A percentile compares a stretch with the other conserved stretches of the same genome.
phyloP scores from a whole-genome alignment of 306 rosid species.

The Ziziphus jujuba region DNA sequence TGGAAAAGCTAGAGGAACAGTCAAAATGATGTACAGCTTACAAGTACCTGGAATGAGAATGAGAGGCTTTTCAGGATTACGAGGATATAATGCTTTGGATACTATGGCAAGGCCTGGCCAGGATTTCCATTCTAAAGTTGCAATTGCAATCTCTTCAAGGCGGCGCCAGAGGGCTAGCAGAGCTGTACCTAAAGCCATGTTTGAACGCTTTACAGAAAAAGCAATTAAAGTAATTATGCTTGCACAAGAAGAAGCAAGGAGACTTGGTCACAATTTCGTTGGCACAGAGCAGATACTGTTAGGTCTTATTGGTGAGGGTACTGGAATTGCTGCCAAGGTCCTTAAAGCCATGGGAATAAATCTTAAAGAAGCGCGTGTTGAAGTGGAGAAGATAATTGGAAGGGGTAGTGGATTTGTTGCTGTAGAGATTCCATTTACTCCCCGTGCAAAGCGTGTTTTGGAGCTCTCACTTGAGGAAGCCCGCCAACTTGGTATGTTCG shows the following conservation, averaged over 20 bases:
- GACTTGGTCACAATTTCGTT: conserved; percentile 97
- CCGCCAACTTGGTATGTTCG: conserved; percentile 82
- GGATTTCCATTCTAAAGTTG: conserved; percentile 60
- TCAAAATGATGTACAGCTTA: conserved; percentile 53
- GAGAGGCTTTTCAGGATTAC: conserved; percentile 66
- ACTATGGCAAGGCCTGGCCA: conserved; percentile 48
- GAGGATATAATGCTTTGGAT: conserved; percentile 64
- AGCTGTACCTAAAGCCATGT: conserved; percentile 83
- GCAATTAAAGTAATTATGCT: conserved; percentile 97
- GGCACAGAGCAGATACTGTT: conserved; percentile 99
- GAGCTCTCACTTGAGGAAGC: conserved; percentile 98
- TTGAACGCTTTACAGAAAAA: conserved; percentile 96
- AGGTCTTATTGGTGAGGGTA: conserved; percentile 98
- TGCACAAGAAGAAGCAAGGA: conserved; percentile 98
- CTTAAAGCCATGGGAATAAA: conserved; percentile 96
- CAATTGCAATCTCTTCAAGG: conserved; percentile 45
- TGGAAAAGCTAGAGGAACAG: conserved; percentile 48
- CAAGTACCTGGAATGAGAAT: conserved; percentile 53
- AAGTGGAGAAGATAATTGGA: conserved; percentile 98
- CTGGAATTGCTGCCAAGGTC: conserved; percentile 98
- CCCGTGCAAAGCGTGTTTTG: conserved; percentile 97
- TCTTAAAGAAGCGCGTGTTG: conserved; percentile 97
- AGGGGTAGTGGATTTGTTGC: conserved; percentile 99
- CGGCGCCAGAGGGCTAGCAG: conserved; percentile 57
- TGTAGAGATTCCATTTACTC: conserved; percentile 96